Evolutionary conservation across 345 rosid species (phyloP), one percentile per base, ranked within the genome.

Genomic region (Eucalyptus lansdowneana): DNA sequence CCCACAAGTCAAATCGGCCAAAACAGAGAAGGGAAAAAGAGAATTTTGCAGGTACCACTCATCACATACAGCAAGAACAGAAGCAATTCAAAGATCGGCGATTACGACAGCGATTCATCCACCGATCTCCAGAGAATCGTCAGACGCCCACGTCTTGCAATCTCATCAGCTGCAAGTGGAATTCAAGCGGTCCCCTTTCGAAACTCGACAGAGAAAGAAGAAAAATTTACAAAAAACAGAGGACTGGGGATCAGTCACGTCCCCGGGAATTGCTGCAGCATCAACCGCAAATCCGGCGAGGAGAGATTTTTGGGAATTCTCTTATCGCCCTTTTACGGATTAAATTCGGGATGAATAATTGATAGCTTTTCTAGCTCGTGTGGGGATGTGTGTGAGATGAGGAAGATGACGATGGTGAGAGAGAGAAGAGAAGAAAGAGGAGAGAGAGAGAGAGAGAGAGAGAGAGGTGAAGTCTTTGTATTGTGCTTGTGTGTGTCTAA

Each of bases 121-220:
- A 76, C 83, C 45, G 83, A 76, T 65, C 76, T 65, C 76, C 37
- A 65, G 37, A n/a, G 76, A n/a, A n/a, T 65, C 16, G 37, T n/a
- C 76, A 65, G 76, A 65, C 37, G 83, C 47, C 83, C 27, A 90
- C 94, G 80, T 34, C 62, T 69, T 6, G 80, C 80, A 69, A 91
- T 88, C 92, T 94, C 93, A 93, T 93, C 93, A 89, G 92, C 95
- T 60, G 89, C 88, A 88, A 90, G 91, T 87, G 92, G 93, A 56
- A 87, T 90, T 90, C 87, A 87, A 89, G 88, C 90, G 88, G 72
- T 88, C 81, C 89, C 89, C 27, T 44, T 22, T 76, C 24, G 27
- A 37, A 76, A 76, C 12, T 76, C 37, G 83, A 76, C 83, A 34
- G 11, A 16, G 22, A 5, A 16, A 31, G 16, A 3, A 69, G 21